phyloP scores from a whole-genome alignment of 495 filamentous ascomycete species.

The Letharia columbiana region DNA sequence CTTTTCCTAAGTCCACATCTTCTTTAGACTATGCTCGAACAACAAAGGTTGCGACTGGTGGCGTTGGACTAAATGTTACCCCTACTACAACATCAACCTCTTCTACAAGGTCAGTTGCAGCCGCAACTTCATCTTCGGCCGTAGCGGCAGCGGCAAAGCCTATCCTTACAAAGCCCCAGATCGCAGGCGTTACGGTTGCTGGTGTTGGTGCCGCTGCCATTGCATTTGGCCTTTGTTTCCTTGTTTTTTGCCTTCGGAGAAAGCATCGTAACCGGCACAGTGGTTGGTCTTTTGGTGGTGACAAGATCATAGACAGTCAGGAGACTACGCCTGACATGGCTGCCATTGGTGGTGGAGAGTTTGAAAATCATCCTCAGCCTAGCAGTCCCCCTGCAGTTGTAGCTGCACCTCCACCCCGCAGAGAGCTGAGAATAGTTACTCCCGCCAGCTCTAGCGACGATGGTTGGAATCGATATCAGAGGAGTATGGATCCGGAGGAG shows the following conservation, averaged over 20 bases:
- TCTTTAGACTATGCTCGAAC: background rate
- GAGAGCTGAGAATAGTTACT: constrained; percentile 16
- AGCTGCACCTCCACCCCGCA: constrained; percentile 11
- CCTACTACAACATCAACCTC: constrained; percentile 4
- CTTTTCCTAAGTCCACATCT: background rate
- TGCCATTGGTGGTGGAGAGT: constrained; percentile 9
- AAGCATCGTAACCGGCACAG: constrained; percentile 16
- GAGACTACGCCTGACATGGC: constrained; percentile 20
- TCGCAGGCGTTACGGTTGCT: constrained; percentile 25
- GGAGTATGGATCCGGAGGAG: constrained; percentile 20
- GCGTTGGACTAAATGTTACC: background rate
- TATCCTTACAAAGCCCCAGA: constrained; percentile 24
- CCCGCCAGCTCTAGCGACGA: constrained; percentile 14
- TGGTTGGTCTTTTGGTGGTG: constrained; percentile 24
- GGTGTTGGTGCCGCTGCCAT: constrained; percentile 21
- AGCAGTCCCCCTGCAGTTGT: background rate
- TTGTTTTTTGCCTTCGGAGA: constrained; percentile 21
- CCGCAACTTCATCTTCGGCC: constrained; percentile 11
- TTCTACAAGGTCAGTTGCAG: constrained; percentile 11
- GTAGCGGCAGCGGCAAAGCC: constrained; percentile 2
- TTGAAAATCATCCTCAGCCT: constrained; percentile 13
- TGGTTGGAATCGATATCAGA: constrained; percentile 22
- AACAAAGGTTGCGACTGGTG: constrained; percentile 5
- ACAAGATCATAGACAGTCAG: constrained; percentile 19
- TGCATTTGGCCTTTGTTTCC: constrained; percentile 21